Evolutionary conservation across 1,139 yeast genomes (phyloP), one percentile per base, ranked within the genome.

Genomic region (Nakaseomyces uthaithaninus): DNA sequence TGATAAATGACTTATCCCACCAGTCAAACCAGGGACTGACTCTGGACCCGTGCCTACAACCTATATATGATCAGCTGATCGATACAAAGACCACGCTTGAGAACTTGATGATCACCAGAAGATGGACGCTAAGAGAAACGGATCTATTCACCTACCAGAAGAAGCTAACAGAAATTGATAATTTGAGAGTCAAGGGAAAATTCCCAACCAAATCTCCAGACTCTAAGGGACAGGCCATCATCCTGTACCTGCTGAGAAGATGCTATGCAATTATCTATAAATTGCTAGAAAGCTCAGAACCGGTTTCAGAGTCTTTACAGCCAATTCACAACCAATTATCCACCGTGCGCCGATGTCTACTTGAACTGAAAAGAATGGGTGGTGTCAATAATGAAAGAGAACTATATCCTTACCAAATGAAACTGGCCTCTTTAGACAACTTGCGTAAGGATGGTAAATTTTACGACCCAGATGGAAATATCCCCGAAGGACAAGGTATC

Each of bases 401-500:
- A 58, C 69, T 91, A 44, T 91, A 87, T 55, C 98, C 97, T 7
- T 91, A 85, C 61, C 97, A 91, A 63, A 78, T 91, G 77, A 91
- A 91, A 63, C 71, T 91, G 43, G 93, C 94, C 1, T 80, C 94
- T 11, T 71, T 91, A 48, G 97, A 91, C 60, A 83, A 86, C 54
- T 63, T 83, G 56, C 75, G 96, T 55, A 72, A 68, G 15, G 97
- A 91, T 59, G 98, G 98, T 25, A 89, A 84, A 66, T 91, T 91
- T 55, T 59, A 59, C 47, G 77, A 83, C 56, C 82, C 86, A 26
- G 86, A 85, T 48, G 84, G 78, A 41, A 83, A 84, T 48, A 80
- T 89, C 30, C 98, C 98, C 6, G 96, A 91, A 62, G 98, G 98
- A 11, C 98, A 91, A 63, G 97, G 95, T 9, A 80, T 94, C 28